phyloP scores from a whole-genome alignment of 768 basidiomycete genomes.

The Phaffia australis region DNA sequence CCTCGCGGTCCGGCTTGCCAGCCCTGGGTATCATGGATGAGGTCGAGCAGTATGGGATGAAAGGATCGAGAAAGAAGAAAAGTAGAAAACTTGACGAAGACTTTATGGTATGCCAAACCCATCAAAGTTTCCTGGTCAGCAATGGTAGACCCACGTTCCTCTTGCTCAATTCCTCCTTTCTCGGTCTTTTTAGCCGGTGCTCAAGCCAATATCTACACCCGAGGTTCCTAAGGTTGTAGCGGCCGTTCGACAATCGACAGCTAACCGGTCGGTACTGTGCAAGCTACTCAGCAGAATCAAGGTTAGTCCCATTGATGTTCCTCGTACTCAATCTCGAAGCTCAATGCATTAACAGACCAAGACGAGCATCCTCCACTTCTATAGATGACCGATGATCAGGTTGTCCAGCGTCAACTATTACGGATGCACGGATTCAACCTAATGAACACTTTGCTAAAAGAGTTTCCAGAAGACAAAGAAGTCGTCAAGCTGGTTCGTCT shows the following conservation, averaged over 20 bases:
- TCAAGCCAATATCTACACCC: conserved; percentile 61
- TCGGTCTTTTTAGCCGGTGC: conserved; percentile 49
- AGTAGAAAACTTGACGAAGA: conserved; percentile 90
- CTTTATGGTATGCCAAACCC: conserved; percentile 53
- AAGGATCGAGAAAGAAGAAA: conserved; percentile 80
- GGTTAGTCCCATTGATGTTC: conserved; percentile 40
- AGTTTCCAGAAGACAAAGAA: conserved; percentile 59
- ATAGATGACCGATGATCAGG: conserved; percentile 77
- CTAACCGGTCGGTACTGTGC: conserved; percentile 64
- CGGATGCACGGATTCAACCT: conserved; percentile 84
- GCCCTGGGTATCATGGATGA: conserved; percentile 92
- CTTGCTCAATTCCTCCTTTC: conserved; percentile 12
- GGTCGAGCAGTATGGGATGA: conserved; percentile 66
- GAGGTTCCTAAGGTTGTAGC: conserved; percentile 87
- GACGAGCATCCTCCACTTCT: conserved; percentile 1
- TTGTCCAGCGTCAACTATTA: conserved; percentile 68
- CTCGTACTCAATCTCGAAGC: no score
- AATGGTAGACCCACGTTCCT: background rate
- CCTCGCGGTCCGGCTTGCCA: conserved; percentile 32
- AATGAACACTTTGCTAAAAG: conserved; percentile 78
- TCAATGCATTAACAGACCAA: background rate
- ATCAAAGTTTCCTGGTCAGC: background rate
- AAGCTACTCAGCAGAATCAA: conserved; percentile 78
- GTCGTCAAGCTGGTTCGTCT: conserved; percentile 56
- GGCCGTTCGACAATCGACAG: conserved; percentile 70